These are phyloP conservation scores for Lactarius akahatsu DNA, from an alignment of 768 basidiomycete genomes.

Conservation along the genomic window DNA sequence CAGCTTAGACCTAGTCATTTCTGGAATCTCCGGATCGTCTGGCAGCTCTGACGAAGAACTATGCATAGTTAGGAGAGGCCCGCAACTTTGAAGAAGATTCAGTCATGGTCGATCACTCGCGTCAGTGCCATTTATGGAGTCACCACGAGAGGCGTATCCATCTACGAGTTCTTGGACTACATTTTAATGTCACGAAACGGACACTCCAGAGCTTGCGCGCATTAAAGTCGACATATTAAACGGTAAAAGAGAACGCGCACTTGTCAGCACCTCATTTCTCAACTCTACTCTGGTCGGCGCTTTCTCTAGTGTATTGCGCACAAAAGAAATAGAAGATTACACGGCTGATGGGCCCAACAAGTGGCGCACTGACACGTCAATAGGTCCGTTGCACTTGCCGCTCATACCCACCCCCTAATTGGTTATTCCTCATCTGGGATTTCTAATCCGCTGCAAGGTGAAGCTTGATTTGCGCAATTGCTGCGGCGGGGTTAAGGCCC, in stretches of 20 bases:
- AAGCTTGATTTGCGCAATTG: conserved; percentile 92
- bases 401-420: neutral
- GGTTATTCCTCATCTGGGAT: neutral
- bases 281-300: neutral
- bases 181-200: neutral
- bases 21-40: neutral
- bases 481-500: conserved; percentile 89
- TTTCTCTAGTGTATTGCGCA: conserved; percentile 17
- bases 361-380: conserved; percentile 10
- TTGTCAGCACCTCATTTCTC: neutral
- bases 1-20: neutral
- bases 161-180: neutral
- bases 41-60: neutral
- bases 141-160: too few species aligned
- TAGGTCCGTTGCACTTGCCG: neutral
- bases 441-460: conserved; percentile 74
- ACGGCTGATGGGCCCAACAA: conserved; percentile 1
- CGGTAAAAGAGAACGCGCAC: neutral
- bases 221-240: neutral
- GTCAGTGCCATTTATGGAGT: neutral
- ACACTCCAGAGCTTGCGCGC: neutral
- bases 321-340: conserved; percentile 6
- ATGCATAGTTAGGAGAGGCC: neutral
- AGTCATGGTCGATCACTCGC: neutral
- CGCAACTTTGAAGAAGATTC: neutral